phyloP scores from a whole-genome alignment of 2,329 filamentous ascomycete species.

The Fusarium graminum region DNA sequence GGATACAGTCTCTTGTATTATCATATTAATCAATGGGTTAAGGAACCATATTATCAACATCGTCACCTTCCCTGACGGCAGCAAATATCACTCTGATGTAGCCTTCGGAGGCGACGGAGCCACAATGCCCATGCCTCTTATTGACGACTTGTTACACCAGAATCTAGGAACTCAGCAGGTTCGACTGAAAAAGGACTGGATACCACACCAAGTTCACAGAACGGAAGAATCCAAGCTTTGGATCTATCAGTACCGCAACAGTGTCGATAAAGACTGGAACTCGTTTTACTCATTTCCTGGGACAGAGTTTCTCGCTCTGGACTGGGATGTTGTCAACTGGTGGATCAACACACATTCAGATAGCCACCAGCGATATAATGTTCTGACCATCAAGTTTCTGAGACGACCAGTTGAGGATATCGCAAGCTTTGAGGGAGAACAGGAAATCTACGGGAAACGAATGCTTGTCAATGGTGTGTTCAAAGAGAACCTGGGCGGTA shows the following conservation, averaged over 20 bases:
- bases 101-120: slow-evolving; percentile 75
- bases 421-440: slow-evolving; percentile 40
- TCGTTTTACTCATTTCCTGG: slow-evolving; percentile 75
- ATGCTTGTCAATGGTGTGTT: slow-evolving; percentile 44
- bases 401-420: slow-evolving; percentile 57
- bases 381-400: slow-evolving; percentile 68
- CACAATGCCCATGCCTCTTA: slow-evolving; percentile 68
- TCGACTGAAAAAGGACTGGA: slow-evolving; percentile 63
- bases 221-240: slow-evolving; percentile 63
- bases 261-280: slow-evolving; percentile 65
- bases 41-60: slow-evolving; percentile 72
- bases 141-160: slow-evolving; percentile 55
- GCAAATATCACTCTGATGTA: slow-evolving; percentile 69
- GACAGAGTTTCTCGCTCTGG: slow-evolving; percentile 64
- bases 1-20: too few relatives aligned
- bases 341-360: slow-evolving; percentile 62
- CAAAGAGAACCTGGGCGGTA: slow-evolving; percentile 51
- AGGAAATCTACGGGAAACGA: slow-evolving; percentile 43
- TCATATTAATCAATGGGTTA: too few relatives aligned
- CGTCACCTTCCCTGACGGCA: slow-evolving; percentile 64
- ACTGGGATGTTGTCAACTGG: slow-evolving; percentile 73
- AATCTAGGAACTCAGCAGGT: slow-evolving; percentile 69
- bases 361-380: slow-evolving; percentile 66
- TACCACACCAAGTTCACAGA: slow-evolving; percentile 57
- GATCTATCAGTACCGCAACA: slow-evolving; percentile 72